A percentile compares a stretch with the other conserved stretches of the same genome.
phyloP scores from a whole-genome alignment of 139 green algal genomes.

The Nannochloris sp. region DNA sequence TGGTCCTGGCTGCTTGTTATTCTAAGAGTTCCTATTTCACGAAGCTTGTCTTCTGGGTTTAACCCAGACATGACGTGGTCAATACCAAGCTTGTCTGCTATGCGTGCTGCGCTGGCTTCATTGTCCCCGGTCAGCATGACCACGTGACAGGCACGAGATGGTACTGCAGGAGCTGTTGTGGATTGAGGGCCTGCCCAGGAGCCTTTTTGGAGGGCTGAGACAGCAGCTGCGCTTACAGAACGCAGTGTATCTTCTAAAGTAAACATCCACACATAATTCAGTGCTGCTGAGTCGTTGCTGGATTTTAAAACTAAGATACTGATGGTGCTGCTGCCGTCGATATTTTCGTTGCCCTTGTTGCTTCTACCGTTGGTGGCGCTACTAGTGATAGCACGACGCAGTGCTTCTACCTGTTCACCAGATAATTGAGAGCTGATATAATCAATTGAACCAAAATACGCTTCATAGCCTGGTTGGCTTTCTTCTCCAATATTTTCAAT shows the following conservation, averaged over 20 bases:
- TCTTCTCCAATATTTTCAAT: no score
- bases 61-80: constrained; percentile 44
- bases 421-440: constrained; percentile 28
- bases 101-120: constrained; percentile 26
- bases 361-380: no score
- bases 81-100: constrained; percentile 57
- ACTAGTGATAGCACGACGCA: no score
- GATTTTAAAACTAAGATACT: constrained; percentile 24
- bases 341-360: no score
- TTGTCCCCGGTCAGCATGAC: constrained; percentile 72
- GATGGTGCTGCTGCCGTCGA: neutral
- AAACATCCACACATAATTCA: constrained; percentile 36
- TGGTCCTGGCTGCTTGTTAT: neutral
- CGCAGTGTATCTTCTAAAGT: constrained; percentile 65
- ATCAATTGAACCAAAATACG: constrained; percentile 51
- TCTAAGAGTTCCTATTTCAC: constrained; percentile 15
- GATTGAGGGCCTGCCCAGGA: constrained; percentile 2
- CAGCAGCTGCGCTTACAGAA: constrained; percentile 31
- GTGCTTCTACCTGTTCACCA: neutral
- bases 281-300: neutral
- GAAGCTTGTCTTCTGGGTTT: constrained; percentile 72
- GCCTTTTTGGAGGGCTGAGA: constrained; percentile 41
- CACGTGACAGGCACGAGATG: constrained; percentile 2
- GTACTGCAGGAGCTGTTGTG: neutral
- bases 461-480: no score